Evolutionary conservation across 176 grass and related monocot species (phyloP).

Genomic region (Eragrostis nindensis): DNA sequence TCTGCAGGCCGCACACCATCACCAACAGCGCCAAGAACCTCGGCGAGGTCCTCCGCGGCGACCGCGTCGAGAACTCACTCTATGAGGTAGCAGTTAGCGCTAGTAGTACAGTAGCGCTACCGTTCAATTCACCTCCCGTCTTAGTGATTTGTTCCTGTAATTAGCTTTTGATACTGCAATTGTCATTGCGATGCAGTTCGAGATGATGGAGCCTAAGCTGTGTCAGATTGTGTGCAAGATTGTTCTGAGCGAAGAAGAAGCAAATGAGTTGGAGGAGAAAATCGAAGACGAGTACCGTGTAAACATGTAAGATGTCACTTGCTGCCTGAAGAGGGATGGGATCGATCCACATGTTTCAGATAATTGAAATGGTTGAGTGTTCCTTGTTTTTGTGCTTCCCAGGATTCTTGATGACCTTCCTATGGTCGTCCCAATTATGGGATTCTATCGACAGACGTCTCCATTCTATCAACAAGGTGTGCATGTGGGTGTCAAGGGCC

Average conservation of each 20-base stretch:
- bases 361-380: neutral
- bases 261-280: slow-evolving; percentile 75
- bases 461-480: slow-evolving; percentile 71
- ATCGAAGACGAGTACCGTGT: slow-evolving; percentile 81
- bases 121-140: neutral
- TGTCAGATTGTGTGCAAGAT: slow-evolving; percentile 81
- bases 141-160: neutral
- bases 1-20: slow-evolving; percentile 62
- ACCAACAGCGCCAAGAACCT: slow-evolving; percentile 89
- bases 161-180: slow-evolving; percentile 5
- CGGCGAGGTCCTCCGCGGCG: slow-evolving; percentile 85
- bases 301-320: slow-evolving; percentile 69
- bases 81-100: slow-evolving; percentile 49
- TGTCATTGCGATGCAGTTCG: slow-evolving; percentile 56
- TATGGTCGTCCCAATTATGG: slow-evolving; percentile 68
- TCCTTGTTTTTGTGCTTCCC: slow-evolving; percentile 13
- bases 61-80: slow-evolving; percentile 80
- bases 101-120: neutral
- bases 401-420: slow-evolving; percentile 97
- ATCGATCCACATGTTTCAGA: neutral
- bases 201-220: slow-evolving; percentile 84
- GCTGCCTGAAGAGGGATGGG: neutral
- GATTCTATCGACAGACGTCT: slow-evolving; percentile 49
- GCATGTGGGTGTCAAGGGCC: slow-evolving; percentile 78
- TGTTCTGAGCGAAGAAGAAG: slow-evolving; percentile 48